Conservation (phyloP, 805 yeast genomes). For the Ogataea zsoltii region DNA sequence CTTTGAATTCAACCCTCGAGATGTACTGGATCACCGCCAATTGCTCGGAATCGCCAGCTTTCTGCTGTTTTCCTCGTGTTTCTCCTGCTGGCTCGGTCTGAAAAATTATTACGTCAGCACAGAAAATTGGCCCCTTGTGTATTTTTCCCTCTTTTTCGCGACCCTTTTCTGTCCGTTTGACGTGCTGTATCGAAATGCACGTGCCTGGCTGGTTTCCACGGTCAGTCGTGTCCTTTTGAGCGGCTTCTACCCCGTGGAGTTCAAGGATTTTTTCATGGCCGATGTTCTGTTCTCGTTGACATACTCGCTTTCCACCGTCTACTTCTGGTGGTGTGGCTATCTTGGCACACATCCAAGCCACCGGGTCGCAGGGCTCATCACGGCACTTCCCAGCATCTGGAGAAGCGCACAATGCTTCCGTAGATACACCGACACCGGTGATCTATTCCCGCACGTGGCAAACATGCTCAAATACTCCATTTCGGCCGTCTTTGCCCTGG, state of each 20-base stretch:
- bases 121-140: constrained; percentile 76
- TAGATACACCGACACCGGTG: constrained; percentile 90
- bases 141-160: constrained; percentile 50
- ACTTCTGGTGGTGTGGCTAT: constrained; percentile 81
- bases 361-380: constrained; percentile 73
- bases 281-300: constrained; percentile 87
- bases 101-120: constrained; percentile 64
- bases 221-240: constrained; percentile 70
- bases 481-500: constrained; percentile 64
- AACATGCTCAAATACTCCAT: constrained; percentile 76
- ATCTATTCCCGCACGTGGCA: constrained; percentile 93
- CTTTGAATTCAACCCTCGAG: constrained; percentile 77
- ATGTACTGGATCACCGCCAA: constrained; percentile 63
- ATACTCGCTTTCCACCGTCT: constrained; percentile 79
- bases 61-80: constrained; percentile 52
- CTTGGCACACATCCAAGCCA: constrained; percentile 79
- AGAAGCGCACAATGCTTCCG: constrained; percentile 86
- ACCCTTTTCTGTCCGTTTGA: constrained; percentile 65
- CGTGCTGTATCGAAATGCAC: constrained; percentile 53
- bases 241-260: constrained; percentile 92
- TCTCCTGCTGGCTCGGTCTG: constrained; percentile 73
- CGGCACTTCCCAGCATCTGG: constrained; percentile 84
- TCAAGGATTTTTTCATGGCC: constrained; percentile 88
- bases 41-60: constrained; percentile 63
- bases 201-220: constrained; percentile 78